Conservation (phyloP, 129 eudicot species). For the Artemisia argyi region DNA sequence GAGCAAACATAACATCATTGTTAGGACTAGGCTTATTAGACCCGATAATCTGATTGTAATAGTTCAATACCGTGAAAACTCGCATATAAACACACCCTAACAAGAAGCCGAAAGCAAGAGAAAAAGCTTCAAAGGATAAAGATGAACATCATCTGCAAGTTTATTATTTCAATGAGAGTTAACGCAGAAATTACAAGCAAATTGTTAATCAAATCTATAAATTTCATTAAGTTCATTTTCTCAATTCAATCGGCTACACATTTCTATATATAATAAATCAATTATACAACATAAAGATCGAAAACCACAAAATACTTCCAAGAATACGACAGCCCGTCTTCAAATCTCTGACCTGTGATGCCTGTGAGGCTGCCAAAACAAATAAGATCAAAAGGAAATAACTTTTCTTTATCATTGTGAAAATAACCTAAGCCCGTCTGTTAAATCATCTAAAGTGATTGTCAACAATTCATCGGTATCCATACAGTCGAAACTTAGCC, state of each 20-base stretch:
- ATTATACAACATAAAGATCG: constrained; percentile 19
- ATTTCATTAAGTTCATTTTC: neutral
- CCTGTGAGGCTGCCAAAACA: neutral
- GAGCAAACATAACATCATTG: too few species aligned
- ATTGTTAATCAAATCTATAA: neutral
- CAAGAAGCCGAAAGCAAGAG: too few species aligned
- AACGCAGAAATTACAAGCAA: neutral
- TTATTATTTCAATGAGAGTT: neutral
- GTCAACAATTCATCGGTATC: constrained; percentile 75
- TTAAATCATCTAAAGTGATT: constrained; percentile 73
- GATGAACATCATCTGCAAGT: too few species aligned
- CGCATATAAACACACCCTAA: too few species aligned
- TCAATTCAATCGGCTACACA: constrained; percentile 1
- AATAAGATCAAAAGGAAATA: constrained; percentile 2
- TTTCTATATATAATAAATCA: neutral
- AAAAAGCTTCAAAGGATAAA: too few species aligned
- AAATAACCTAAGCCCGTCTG: constrained; percentile 62
- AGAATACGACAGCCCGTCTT: neutral
- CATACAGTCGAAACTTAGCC: constrained; percentile 75
- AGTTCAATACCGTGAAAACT: too few species aligned
- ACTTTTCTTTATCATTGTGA: constrained; percentile 29
- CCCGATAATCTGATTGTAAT: too few species aligned
- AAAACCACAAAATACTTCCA: constrained; percentile 8
- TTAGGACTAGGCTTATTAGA: too few species aligned
- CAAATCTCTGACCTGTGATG: neutral